Percentiles rank a stretch among this genome's conserved stretches.
These are phyloP conservation scores for Fomitopsis serialis DNA, from an alignment of 768 basidiomycete species.

Conservation along the genomic window DNA sequence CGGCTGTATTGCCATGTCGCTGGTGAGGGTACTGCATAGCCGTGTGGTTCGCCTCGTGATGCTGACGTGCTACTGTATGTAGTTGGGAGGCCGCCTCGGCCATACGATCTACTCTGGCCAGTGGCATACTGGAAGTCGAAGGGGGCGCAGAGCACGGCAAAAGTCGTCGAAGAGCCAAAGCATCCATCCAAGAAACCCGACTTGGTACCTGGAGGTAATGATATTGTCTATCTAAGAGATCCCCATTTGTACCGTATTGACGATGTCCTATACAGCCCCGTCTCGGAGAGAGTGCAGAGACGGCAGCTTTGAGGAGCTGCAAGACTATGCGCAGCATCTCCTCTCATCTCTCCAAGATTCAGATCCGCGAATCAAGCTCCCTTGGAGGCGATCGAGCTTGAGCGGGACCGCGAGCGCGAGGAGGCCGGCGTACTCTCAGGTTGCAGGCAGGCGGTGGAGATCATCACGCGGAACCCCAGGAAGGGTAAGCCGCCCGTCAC, in stretches of 20 bases:
- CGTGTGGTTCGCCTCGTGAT: too few relatives aligned
- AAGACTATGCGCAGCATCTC: conserved; percentile 46
- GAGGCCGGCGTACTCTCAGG: conserved; percentile 35
- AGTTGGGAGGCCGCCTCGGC: conserved; percentile 48
- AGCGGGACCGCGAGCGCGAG: conserved; percentile 27
- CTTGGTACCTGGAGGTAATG: not conserved
- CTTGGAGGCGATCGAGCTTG: conserved; percentile 12
- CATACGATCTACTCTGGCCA: conserved; percentile 86
- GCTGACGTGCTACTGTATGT: not conserved
- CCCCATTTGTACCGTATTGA: not conserved
- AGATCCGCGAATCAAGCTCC: conserved; percentile 12
- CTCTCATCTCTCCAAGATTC: conserved; percentile 38
- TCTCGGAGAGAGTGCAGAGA: not conserved
- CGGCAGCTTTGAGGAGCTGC: conserved; percentile 41
- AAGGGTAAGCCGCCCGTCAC: conserved; percentile 54
- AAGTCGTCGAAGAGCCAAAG: not conserved
- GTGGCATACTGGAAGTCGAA: conserved; percentile 26
- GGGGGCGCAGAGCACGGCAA: conserved; percentile 1
- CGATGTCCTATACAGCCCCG: not conserved
- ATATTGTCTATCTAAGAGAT: too few relatives aligned
- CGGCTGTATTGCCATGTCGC: conserved; percentile 85
- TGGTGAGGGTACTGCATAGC: conserved; percentile 41
- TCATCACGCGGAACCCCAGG: conserved; percentile 82
- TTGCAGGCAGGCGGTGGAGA: conserved; percentile 85
- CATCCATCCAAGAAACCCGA: not conserved